phyloP scores from a whole-genome alignment of 2,329 filamentous ascomycete genomes.

The Epichloe baconii region DNA sequence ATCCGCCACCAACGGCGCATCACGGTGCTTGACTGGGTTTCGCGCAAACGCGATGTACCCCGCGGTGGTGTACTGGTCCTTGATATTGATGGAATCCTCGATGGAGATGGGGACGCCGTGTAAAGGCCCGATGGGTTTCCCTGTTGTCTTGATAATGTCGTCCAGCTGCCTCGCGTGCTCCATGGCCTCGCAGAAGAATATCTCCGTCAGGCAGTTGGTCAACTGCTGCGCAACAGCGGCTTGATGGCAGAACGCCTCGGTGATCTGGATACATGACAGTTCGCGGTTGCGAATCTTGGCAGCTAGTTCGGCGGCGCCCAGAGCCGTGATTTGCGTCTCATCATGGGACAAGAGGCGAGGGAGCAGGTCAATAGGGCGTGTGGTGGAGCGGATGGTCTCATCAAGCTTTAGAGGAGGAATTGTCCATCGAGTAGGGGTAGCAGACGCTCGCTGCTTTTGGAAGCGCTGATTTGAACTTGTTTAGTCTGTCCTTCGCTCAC shows the following conservation, averaged over 20 bases:
- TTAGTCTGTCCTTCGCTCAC: too few species aligned
- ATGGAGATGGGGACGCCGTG: constrained; percentile 44
- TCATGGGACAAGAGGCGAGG: constrained; percentile 7
- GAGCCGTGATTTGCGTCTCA: constrained; percentile 12
- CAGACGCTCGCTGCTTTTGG: constrained; percentile 3
- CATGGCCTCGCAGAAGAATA: constrained; percentile 37
- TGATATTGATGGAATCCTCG: constrained; percentile 13
- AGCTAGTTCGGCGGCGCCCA: constrained; percentile 8
- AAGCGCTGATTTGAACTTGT: constrained; percentile 1
- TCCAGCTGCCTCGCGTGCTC: constrained; percentile 31
- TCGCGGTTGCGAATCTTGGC: constrained; percentile 7
- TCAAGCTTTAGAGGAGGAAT: constrained; percentile 6
- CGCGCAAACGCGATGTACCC: constrained; percentile 18
- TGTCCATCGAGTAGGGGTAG: constrained; percentile 7
- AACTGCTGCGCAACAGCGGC: constrained; percentile 17
- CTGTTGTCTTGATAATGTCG: constrained; percentile 9
- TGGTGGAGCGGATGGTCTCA: constrained; percentile 7
- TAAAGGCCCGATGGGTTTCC: constrained; percentile 27
- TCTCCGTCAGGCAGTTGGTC: constrained; percentile 31
- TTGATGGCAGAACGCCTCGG: constrained; percentile 15
- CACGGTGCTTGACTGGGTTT: constrained; percentile 2
- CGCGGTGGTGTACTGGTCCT: constrained; percentile 2
- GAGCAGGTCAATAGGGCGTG: constrained; percentile 4
- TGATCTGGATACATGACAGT: constrained; percentile 13
- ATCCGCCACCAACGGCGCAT: constrained; percentile 1